Evolutionary conservation across 768 basidiomycete species (phyloP).

Genomic region (Cystoderma amianthinum): DNA sequence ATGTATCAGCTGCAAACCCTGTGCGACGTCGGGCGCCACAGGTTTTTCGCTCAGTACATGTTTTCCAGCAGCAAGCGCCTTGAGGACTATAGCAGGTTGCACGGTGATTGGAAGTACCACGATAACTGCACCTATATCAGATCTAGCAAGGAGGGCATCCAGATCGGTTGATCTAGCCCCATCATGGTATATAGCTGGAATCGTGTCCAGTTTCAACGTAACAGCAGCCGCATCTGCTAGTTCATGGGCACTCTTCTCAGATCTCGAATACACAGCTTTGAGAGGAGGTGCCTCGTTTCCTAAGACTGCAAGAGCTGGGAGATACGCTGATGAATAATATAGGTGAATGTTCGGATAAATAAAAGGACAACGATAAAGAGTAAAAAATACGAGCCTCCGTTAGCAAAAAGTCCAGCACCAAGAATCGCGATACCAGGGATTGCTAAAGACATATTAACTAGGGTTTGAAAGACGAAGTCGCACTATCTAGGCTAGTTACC

Average conservation of each 20-base stretch:
- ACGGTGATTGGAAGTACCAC: constrained; percentile 71
- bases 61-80: constrained; percentile 68
- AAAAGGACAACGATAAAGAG: constrained; percentile 5
- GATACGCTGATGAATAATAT: constrained; percentile 45
- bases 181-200: constrained; percentile 53
- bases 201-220: constrained; percentile 27
- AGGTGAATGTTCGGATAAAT: constrained; percentile 11
- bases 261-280: constrained; percentile 78
- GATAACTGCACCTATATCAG: constrained; percentile 69
- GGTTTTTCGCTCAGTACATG: constrained; percentile 91
- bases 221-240: constrained; percentile 40
- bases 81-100: constrained; percentile 64
- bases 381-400: constrained; percentile 47
- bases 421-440: constrained; percentile 62
- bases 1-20: constrained; percentile 57
- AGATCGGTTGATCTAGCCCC: constrained; percentile 35
- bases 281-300: constrained; percentile 35
- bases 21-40: constrained; percentile 61
- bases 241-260: constrained; percentile 48
- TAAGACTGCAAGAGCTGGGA: constrained; percentile 64
- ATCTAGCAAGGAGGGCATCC: constrained; percentile 57
- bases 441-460: constrained; percentile 25
- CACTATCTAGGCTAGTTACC: no score
- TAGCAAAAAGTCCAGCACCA: constrained; percentile 76
- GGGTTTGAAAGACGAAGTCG: constrained; percentile 6